These are phyloP conservation scores for Termitomyces sp. DNA, from an alignment of 768 basidiomycete species.

Conservation along the genomic window DNA sequence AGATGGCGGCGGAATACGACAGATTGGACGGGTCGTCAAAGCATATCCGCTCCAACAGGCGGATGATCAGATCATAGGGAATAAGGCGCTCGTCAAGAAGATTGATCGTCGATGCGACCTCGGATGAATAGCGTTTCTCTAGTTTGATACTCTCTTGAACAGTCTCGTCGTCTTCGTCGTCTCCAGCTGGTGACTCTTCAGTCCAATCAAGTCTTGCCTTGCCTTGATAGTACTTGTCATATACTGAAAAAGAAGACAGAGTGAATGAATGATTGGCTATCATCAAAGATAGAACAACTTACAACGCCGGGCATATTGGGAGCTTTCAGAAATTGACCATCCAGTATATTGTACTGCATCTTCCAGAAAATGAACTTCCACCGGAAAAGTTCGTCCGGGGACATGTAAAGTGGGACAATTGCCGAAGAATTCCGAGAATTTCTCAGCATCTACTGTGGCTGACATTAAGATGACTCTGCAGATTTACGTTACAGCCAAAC, in stretches of 20 bases:
- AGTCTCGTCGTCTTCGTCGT: slow-evolving; percentile 63
- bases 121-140: slow-evolving; percentile 76
- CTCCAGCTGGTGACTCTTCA: slow-evolving; percentile 56
- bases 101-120: slow-evolving; percentile 75
- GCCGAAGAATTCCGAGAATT: slow-evolving; percentile 87
- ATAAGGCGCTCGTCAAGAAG: slow-evolving; percentile 84
- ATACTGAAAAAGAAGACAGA: slow-evolving; percentile 32
- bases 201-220: slow-evolving; percentile 73
- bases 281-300: slow-evolving; percentile 18
- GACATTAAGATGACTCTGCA: slow-evolving; percentile 91
- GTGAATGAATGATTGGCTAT: neutral
- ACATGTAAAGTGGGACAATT: slow-evolving; percentile 80
- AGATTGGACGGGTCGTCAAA: slow-evolving; percentile 50
- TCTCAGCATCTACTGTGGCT: slow-evolving; percentile 89
- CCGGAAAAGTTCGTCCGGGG: slow-evolving; percentile 93
- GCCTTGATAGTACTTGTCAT: slow-evolving; percentile 58
- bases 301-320: slow-evolving; percentile 76
- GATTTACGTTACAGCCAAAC: slow-evolving; percentile 2
- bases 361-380: slow-evolving; percentile 80
- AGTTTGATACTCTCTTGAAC: slow-evolving; percentile 42
- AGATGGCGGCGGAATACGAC: slow-evolving; percentile 69
- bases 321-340: slow-evolving; percentile 76
- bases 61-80: slow-evolving; percentile 86
- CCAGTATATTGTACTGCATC: slow-evolving; percentile 81
- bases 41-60: slow-evolving; percentile 79